Evolutionary conservation across 352 stramenopile genomes (phyloP).

Genomic region (Globisporangium sylvaticum): DNA sequence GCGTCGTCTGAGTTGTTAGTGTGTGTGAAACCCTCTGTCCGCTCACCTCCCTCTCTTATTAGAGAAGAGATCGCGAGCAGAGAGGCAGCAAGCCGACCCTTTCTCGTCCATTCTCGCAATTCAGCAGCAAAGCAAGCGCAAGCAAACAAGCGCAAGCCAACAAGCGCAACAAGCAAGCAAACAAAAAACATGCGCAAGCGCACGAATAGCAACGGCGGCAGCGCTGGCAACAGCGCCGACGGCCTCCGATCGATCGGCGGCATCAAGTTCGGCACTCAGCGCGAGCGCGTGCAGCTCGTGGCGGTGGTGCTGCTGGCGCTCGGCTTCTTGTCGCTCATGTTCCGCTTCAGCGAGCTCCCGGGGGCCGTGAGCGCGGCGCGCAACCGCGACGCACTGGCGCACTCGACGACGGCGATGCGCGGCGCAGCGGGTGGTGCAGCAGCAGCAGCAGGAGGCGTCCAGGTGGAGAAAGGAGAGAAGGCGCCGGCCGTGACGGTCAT

Average conservation of each 20-base stretch:
- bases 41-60: too few species aligned
- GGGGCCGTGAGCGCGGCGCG: neutral
- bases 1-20: too few species aligned
- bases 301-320: neutral
- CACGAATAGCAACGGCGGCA: neutral
- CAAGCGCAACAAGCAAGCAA: neutral
- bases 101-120: neutral
- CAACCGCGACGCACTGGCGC: neutral
- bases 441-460: neutral
- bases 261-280: neutral
- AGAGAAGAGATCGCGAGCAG: neutral
- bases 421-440: neutral
- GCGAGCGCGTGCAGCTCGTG: slow-evolving; percentile 11
- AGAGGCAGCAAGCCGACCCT: too few species aligned
- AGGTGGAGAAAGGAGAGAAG: neutral
- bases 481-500: neutral
- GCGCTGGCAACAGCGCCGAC: neutral
- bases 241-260: neutral
- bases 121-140: neutral
- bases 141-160: neutral
- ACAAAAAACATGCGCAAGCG: neutral
- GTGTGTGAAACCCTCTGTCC: too few species aligned
- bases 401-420: slow-evolving; percentile 1
- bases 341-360: slow-evolving; percentile 8
- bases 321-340: neutral